A percentile compares a stretch with the other conserved stretches of the same genome.
phyloP scores from a whole-genome alignment of 306 rosid genomes.

The Mimosa bimucronata region DNA sequence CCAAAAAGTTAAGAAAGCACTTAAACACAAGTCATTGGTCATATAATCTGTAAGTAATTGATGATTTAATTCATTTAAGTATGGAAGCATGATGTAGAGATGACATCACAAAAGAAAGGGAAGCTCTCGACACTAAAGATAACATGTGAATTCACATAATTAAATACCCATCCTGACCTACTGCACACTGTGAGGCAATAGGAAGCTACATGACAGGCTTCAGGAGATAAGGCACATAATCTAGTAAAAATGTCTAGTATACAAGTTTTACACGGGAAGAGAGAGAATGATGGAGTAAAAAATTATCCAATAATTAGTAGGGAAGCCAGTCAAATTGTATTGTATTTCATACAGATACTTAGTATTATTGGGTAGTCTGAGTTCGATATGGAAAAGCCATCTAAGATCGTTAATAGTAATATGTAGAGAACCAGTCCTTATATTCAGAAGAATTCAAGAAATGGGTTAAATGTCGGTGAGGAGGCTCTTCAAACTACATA shows the following conservation, averaged over 20 bases:
- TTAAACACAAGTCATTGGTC: neutral
- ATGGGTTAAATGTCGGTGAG: neutral
- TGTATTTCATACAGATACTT: neutral
- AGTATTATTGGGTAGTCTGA: neutral
- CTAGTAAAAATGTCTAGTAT: too few species aligned
- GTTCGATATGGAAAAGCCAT: neutral
- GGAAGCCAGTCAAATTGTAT: too few species aligned
- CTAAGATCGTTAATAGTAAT: neutral
- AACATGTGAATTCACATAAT: too few species aligned
- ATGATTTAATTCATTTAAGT: neutral
- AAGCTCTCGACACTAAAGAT: neutral
- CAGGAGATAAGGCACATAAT: too few species aligned
- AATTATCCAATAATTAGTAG: too few species aligned
- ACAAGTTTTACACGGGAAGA: too few species aligned
- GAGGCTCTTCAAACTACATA: neutral
- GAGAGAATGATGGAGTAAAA: neutral
- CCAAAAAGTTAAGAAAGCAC: neutral
- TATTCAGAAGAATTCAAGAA: neutral
- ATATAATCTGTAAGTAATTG: neutral
- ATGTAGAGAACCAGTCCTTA: neutral
- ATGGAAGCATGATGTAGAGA: conserved; percentile 19
- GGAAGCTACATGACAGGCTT: too few species aligned
- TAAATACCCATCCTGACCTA: neutral
- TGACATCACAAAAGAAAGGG: neutral
- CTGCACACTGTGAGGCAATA: too few species aligned